Evolutionary conservation across 306 rosid genomes (phyloP), one percentile per base, ranked within the genome.

Genomic region (Quercus aquifolioides): DNA sequence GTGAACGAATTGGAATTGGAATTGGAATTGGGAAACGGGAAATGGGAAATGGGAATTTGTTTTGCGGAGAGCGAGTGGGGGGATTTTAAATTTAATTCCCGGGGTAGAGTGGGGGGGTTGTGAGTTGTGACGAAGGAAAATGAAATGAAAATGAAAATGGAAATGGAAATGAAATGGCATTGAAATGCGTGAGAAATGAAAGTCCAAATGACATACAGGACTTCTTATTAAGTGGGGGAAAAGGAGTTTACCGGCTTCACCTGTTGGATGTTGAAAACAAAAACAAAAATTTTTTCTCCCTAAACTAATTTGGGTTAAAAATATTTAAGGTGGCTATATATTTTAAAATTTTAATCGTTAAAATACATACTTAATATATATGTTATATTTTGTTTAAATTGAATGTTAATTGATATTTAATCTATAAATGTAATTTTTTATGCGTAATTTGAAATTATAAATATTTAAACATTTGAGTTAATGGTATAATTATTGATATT

Each of bases 181-280:
- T 74, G 94, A 93, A 93, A 93, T 89, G 71, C 84, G 84, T 89
- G 87, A 75, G 80, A 89, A 87, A 93, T 93, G 89, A 89, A 49
- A 92, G 90, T 80, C 78, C 78, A 90, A 86, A 86, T 76, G 11
- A 38, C 46, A 38, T 38, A 0, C 46, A 8, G 5, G 3, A 38
- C 46, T 38, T 38, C 46, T 38, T 38, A 8, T 38, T 38, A 8
- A 57, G 38, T 11, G 74, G 59, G 73, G 63, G 54, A 14, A n/a
- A 21, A 1, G 3, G 10, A 12, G 28, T 1, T 65, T 69, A 18
- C 19, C 28, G 46, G 23, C 11, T 68, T 43, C 17, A 65, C 46
- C 46, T 0, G 46, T 38, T 38, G 46, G 46, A 38, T 38, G 46
- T 38, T 38, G 46, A 38, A 38, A 38, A 38, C 0, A 0, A 0